Conservation (phyloP, 2,329 filamentous ascomycete species). For the Aspergillus quadricinctus region DNA sequence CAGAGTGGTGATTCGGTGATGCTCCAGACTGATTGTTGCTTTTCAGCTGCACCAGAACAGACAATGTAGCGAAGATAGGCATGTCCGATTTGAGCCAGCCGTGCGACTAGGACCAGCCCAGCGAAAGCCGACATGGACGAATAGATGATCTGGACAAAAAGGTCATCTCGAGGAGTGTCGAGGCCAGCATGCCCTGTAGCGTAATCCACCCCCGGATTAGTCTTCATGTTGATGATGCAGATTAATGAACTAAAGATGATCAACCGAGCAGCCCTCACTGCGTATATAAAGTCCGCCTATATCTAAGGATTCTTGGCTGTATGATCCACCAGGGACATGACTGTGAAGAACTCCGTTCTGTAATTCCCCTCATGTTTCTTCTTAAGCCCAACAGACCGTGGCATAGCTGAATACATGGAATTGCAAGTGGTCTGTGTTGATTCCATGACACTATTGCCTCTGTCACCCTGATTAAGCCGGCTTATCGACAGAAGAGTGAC, state of each 20-base stretch:
- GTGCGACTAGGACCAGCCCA: slow-evolving; percentile 36
- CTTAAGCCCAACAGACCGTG: neutral
- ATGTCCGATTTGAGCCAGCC: slow-evolving; percentile 41
- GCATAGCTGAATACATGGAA: neutral
- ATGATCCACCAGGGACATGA: neutral
- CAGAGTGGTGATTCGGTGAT: slow-evolving; percentile 39
- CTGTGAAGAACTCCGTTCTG: neutral
- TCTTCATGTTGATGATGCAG: neutral
- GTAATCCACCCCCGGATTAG: slow-evolving; percentile 20
- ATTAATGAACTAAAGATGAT: neutral
- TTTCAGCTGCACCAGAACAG: slow-evolving; percentile 31
- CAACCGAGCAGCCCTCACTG: neutral
- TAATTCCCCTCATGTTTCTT: neutral
- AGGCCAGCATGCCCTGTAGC: slow-evolving; percentile 38
- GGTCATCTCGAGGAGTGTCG: slow-evolving; percentile 35
- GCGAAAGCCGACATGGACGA: slow-evolving; percentile 30
- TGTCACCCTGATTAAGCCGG: neutral
- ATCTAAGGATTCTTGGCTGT: neutral
- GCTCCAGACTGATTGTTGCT: slow-evolving; percentile 45
- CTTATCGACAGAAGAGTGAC: neutral
- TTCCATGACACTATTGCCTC: neutral
- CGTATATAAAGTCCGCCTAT: neutral
- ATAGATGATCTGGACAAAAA: slow-evolving; percentile 39
- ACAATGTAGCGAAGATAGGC: slow-evolving; percentile 43
- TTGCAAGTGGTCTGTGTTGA: neutral